Evolutionary conservation across 306 rosid genomes (phyloP), one percentile per base, ranked within the genome.

Genomic region (Glycine latifolia): DNA sequence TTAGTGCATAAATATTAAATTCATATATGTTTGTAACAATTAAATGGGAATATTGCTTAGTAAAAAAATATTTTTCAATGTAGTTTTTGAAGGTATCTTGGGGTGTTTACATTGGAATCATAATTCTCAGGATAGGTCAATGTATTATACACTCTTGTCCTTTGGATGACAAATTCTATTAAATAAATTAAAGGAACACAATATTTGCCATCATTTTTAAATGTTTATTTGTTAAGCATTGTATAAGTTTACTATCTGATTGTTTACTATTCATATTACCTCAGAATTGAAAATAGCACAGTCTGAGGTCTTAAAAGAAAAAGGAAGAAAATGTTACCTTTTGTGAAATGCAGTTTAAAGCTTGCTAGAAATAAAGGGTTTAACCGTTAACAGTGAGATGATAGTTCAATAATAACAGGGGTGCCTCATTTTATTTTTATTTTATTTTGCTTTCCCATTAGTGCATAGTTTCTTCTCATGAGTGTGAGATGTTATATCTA

Each of bases 401-500:
- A 16, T 54, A 54, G 8, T 55, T 55, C 10, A 55, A 15, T 55
- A 15, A 58, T 58, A 58, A 20, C 39, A 56, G 0, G 31, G 37
- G 11, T 50, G 55, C 6, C 55, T 12, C 55, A 50, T 50, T 50
- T 15, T 20, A 2, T 61, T 11, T 3, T 4, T 50, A 11, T 15
- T 13, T 3, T 61, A 50, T 3, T 4, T 82, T 39, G 77, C 71
- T 43, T 39, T 39, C 44, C 44, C 44, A 39, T 39, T 43, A 43
- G 9, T 43, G 9, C 7, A 52, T 60, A 49, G 69, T 60, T 59
- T 39, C 15, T 60, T 70, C 59, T 3, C 8, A 71, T 83, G 52
- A n/a, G 63, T 71, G 59, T 41, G 44, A 87, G 75, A 62, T 35
- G 60, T 39, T 48, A 7, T 43, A 43, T 8, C 35, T 37, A 39